phyloP scores from a whole-genome alignment of 179 eudicot species.

The Amaranthus tricolor region DNA sequence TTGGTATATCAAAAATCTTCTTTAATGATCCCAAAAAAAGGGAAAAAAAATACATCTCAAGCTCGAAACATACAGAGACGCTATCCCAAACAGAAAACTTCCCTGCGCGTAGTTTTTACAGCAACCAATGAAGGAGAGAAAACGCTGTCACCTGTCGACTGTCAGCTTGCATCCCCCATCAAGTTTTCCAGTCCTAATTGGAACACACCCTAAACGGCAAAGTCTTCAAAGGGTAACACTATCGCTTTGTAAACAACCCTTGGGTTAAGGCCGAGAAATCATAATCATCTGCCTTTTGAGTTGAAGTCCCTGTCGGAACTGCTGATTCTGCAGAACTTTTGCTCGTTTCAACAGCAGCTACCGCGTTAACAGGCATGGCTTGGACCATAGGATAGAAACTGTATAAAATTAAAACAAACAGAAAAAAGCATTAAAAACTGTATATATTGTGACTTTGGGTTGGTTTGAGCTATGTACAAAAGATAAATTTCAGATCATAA shows the following conservation, averaged over 20 bases:
- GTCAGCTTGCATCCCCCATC: conserved; percentile 8
- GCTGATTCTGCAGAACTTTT: conserved; percentile 40
- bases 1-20: conserved; percentile 9
- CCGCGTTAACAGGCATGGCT: conserved; percentile 49
- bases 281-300: conserved; percentile 57
- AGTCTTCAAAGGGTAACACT: conserved; percentile 16
- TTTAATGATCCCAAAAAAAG: conserved; percentile 8
- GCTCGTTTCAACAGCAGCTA: conserved; percentile 37
- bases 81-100: conserved; percentile 8
- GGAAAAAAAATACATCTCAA: conserved; percentile 26
- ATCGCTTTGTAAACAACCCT: conserved; percentile 73
- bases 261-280: conserved; percentile 92
- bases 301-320: conserved; percentile 33
- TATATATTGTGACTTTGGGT: not conserved
- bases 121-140: conserved; percentile 9
- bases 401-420: conserved; percentile 20
- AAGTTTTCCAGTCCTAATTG: conserved; percentile 13
- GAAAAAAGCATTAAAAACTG: too few species aligned
- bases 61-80: conserved; percentile 12
- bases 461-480: too few species aligned
- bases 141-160: not conserved
- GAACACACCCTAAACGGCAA: conserved; percentile 7
- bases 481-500: not conserved
- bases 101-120: conserved; percentile 18
- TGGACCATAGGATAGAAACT: conserved; percentile 56